Evolutionary conservation across 306 rosid species (phyloP), one percentile per base, ranked within the genome.

Genomic region (Citrullus colocynthis): DNA sequence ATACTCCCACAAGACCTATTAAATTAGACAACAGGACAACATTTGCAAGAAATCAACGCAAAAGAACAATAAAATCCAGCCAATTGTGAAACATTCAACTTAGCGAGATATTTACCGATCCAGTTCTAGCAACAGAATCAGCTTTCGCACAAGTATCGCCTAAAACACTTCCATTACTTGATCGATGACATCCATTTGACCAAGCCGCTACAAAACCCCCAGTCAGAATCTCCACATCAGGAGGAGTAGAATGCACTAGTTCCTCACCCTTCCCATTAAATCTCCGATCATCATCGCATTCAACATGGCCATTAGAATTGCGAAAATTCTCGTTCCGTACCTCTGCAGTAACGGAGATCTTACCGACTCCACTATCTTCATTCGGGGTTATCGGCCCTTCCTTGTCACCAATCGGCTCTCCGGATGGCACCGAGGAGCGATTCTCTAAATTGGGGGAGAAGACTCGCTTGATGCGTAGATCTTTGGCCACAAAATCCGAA

Each of bases 401-500:
- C 37, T 30, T 17, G 42, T 69, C 74, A 52, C 13, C 1, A 18
- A 39, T 16, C 56, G 4, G 78, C 75, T 77, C 65, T 79, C 32
- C 48, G 17, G 15, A 52, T 15, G 37, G 54, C 32, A 48, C 62
- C 44, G 86, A 81, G 41, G 49, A 67, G 54, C 15, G 30, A 9
- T 36, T 58, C 11, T 28, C 65, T 7, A 87, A 76, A 59, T 30
- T 85, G 1, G 87, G 87, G 3, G 96, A 86, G 65, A 86, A 94
- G 32, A 94, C 87, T 45, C 97, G 84, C 73, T 85, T 85, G 24
- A 82, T 36, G 1, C 98, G 98, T 65, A 93, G 90, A 76, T 93
- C 97, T 83, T 90, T 91, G 7, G 84, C 79, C 20, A 66, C 72
- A 76, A 9, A 12, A 28, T 13, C 41, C 55, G 79, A 71, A 3